These are phyloP conservation scores for Rhizopus delemar DNA, from an alignment of 371 early-diverging fungal species.

Conservation along the genomic window DNA sequence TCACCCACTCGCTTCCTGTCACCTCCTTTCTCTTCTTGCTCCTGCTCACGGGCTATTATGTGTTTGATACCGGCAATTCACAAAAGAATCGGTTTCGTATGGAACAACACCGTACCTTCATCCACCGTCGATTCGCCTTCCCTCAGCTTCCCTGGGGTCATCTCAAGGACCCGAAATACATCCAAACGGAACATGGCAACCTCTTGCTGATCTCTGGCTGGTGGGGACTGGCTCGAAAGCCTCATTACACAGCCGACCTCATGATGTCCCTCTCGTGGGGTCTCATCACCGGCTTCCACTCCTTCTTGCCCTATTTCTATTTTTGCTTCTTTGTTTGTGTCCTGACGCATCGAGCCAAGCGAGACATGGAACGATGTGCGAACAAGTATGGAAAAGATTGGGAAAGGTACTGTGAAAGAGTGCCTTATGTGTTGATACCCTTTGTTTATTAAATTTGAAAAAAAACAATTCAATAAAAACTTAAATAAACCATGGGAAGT, in stretches of 20 bases:
- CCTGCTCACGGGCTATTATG: slow-evolving; percentile 51
- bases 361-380: slow-evolving; percentile 83
- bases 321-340: slow-evolving; percentile 77
- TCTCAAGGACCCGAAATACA: slow-evolving; percentile 72
- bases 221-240: slow-evolving; percentile 88
- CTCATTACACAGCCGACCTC: slow-evolving; percentile 87
- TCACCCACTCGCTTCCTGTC: slow-evolving; percentile 42
- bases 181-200: slow-evolving; percentile 77
- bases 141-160: slow-evolving; percentile 69
- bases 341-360: slow-evolving; percentile 76
- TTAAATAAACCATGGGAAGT: no score
- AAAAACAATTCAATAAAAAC: no score
- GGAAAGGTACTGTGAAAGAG: slow-evolving; percentile 77
- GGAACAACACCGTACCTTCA: slow-evolving; percentile 64
- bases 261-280: slow-evolving; percentile 83
- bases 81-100: slow-evolving; percentile 89
- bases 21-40: slow-evolving; percentile 40
- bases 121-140: slow-evolving; percentile 55
- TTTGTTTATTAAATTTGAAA: slow-evolving; percentile 48
- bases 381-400: slow-evolving; percentile 87
- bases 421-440: slow-evolving; percentile 81
- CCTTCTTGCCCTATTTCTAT: slow-evolving; percentile 86
- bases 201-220: slow-evolving; percentile 79
- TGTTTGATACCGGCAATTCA: slow-evolving; percentile 74
- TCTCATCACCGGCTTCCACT: slow-evolving; percentile 73